Conservation (phyloP, 2,329 filamentous ascomycete genomes). For the Ophiostoma pallidulum region DNA sequence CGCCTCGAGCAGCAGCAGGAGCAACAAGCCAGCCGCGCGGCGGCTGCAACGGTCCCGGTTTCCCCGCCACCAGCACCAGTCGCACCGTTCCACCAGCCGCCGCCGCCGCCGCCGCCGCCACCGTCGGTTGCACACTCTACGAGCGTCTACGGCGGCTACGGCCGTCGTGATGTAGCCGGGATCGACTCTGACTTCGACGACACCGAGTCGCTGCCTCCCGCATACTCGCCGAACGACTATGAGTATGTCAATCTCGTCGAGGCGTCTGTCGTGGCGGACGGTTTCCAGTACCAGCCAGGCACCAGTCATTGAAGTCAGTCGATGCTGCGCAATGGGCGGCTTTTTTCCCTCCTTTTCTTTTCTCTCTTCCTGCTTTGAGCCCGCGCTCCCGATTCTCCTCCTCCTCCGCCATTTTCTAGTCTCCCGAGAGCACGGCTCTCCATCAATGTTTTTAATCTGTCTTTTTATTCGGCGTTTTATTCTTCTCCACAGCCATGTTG, state of each 20-base stretch:
- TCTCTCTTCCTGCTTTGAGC: not conserved
- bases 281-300: constrained; percentile 31
- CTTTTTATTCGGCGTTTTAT: too few species aligned
- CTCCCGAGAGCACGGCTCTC: too few species aligned
- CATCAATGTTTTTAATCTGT: too few species aligned
- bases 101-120: constrained; percentile 8
- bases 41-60: not conserved
- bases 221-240: constrained; percentile 29
- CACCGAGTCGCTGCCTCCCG: constrained; percentile 33
- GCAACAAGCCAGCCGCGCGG: not conserved
- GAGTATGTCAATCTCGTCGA: constrained; percentile 14
- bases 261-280: constrained; percentile 33
- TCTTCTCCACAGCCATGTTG: too few species aligned
- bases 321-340: too few species aligned
- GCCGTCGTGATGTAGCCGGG: constrained; percentile 5
- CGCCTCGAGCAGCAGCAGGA: constrained; percentile 13
- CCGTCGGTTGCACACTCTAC: constrained; percentile 5
- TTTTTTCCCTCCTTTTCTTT: constrained; percentile 1
- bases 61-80: not conserved
- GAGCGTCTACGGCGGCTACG: constrained; percentile 7
- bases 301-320: constrained; percentile 12
- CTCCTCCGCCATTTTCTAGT: not conserved
- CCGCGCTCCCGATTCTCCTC: too few species aligned
- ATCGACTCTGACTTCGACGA: constrained; percentile 18
- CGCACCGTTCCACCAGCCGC: not conserved